Evolutionary conservation across 371 early-diverging fungal species (phyloP), one percentile per base, ranked within the genome.

Genomic region (Mortierella sp.): DNA sequence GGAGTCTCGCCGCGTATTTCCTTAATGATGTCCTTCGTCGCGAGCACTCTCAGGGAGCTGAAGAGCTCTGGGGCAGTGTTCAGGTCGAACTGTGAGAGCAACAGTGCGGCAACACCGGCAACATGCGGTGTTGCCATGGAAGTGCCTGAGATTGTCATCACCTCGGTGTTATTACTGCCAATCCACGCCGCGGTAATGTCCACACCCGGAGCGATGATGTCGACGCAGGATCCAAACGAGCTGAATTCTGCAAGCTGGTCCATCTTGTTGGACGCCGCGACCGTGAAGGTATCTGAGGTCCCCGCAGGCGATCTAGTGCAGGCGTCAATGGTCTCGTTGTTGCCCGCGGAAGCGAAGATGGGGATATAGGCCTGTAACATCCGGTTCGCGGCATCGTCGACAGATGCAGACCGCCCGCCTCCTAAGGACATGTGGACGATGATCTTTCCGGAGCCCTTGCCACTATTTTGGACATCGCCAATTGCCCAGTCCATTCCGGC

Each of bases 281-380:
- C 94, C 11, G 97, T 96, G 60, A 95, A 81, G 43, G 93, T 94
- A 54, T 84, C 75, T 54, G 82, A 75, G 14, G 92, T 85, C 23
- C 89, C 84, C 48, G 93, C 93, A 21, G 98, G 98, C 31, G 93
- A 92, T 68, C 83, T 86, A 54, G 82, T 75, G 84, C 97, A 98
- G 12, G 97, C 97, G 24, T 31, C 15, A 61, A 91, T 85, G 24
- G 71, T 66, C 72, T 82, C 79, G 50, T 87, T 85, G 86, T 98
- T 98, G 14, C 97, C 97, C 8, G 96, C 97, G 32, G 98, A 97
- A 26, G 93, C 93, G 39, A 64, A 53, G 56, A 90, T 56, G 24
- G 79, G 37, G 31, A 80, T 57, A 62, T 70, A 58, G 50, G 50
- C 54, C 7, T 50, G 31, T 30, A 52, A 56, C 30, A 90, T 87